Percentiles rank a stretch among this genome's conserved stretches.
These are phyloP conservation scores for Phyllosticta citribraziliensis DNA, from an alignment of 2,329 filamentous ascomycete genomes.

Conservation along the genomic window DNA sequence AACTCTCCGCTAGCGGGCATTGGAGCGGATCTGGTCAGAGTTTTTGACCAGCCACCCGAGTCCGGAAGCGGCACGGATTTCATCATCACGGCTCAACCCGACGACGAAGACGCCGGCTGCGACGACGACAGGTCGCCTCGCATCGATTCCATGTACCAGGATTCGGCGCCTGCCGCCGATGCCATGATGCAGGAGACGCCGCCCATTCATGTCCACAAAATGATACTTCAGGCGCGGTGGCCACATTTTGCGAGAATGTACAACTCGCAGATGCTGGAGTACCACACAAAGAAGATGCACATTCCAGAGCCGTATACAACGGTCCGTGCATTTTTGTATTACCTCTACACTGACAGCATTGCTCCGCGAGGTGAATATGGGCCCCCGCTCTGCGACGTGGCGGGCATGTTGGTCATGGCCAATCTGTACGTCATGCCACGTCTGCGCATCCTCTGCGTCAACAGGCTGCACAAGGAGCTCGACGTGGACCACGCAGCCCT, in stretches of 20 bases:
- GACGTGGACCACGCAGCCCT: constrained; percentile 92
- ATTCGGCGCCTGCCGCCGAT: neutral
- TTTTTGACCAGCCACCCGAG: constrained; percentile 81
- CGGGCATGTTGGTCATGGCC: constrained; percentile 90
- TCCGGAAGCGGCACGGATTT: constrained; percentile 84
- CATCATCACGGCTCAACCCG: constrained; percentile 75
- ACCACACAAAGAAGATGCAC: constrained; percentile 94
- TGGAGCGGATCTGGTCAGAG: constrained; percentile 72
- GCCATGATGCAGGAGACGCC: constrained; percentile 30
- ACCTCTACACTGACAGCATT: constrained; percentile 94
- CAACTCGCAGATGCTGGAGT: constrained; percentile 91
- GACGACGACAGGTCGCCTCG: constrained; percentile 47
- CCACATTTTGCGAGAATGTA: constrained; percentile 91
- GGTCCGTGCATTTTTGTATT: constrained; percentile 89
- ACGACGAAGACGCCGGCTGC: constrained; percentile 58
- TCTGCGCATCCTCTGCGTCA: constrained; percentile 80
- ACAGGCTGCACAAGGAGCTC: constrained; percentile 78
- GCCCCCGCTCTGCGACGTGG: constrained; percentile 67
- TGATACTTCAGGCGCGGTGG: constrained; percentile 92
- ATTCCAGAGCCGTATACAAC: constrained; percentile 93
- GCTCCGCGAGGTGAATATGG: constrained; percentile 34
- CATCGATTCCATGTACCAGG: constrained; percentile 1
- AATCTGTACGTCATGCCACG: constrained; percentile 97
- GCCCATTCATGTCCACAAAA: constrained; percentile 88
- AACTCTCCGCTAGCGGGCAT: constrained; percentile 51